Base-by-base conservation (phyloP, 306 rosid species). In the Spatholobus suberectus region DNA sequence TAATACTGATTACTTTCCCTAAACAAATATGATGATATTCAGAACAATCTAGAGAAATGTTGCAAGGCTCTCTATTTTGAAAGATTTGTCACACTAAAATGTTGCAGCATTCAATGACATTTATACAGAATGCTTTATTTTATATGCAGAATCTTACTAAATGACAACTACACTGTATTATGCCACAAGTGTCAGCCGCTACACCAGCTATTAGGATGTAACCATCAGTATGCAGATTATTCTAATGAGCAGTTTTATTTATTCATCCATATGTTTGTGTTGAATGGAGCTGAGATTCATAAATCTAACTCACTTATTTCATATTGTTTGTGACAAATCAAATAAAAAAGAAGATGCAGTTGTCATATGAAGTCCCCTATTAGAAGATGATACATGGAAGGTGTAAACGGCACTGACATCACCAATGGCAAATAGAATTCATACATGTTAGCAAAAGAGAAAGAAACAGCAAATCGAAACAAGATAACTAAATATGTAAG, bases 381-480 rank as follows among this genome's bases (percentile, higher is more conserved):
- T 23, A 43, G 49, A 73, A 27, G 75, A 82, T 73, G 81, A n/a
- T n/a, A n/a, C 34, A 82, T 32, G 4, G 29, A 43, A 44, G 81
- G 20, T 12, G 0, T 44, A 63, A 46, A 35, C 37, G 63, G n/a
- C 52, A 80, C 3, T 70, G 54, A 80, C 75, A 46, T 83, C 78
- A 75, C 46, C 49, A 43, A 75, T 14, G 55, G 74, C 59, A 2
- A 71, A 35, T 18, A 65, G 57, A 24, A 63, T 73, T 76, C 35
- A 63, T 23, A 35, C 5, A 38, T 76, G 66, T 54, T 29, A 52
- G 49, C 0, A 49, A 70, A 46, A 57, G 51, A 23, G 15, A 41
- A 46, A 57, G 91, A 52, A 67, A n/a, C 70, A 57, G 8, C 23
- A 41, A 41, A 4, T 63, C 32, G 88, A 32, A 69, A 73, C 62